phyloP scores from a whole-genome alignment of 2,329 filamentous ascomycete genomes.

The Paraconiothyrium brasiliense region DNA sequence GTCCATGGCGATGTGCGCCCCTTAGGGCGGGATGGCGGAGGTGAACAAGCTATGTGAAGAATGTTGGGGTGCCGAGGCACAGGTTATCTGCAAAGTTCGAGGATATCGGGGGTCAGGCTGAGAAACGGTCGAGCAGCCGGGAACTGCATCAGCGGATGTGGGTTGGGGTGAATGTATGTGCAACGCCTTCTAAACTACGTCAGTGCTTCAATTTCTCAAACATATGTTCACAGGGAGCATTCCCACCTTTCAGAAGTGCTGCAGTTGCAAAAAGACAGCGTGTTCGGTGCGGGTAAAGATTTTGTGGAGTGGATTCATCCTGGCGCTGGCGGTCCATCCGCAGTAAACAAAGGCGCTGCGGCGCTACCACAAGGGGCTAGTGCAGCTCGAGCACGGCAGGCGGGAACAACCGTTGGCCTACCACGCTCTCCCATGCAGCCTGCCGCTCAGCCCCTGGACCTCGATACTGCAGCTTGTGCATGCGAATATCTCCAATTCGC shows the following conservation, averaged over 20 bases:
- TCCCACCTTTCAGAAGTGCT: constrained; percentile 9
- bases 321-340: constrained; percentile 6
- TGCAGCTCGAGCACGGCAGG: neutral
- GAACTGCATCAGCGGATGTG: constrained; percentile 39
- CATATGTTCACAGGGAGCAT: constrained; percentile 11
- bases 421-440: constrained; percentile 24
- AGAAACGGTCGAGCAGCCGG: constrained; percentile 27
- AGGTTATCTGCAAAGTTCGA: constrained; percentile 19
- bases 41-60: constrained; percentile 21
- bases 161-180: constrained; percentile 22
- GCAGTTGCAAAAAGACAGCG: constrained; percentile 13
- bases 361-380: constrained; percentile 12
- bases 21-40: constrained; percentile 32
- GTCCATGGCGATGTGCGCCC: constrained; percentile 46
- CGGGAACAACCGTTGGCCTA: constrained; percentile 18
- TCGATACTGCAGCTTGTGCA: constrained; percentile 13
- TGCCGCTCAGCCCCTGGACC: constrained; percentile 21
- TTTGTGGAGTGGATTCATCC: constrained; percentile 10
- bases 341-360: constrained; percentile 18
- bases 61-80: constrained; percentile 21
- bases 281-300: constrained; percentile 13
- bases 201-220: neutral
- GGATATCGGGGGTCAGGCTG: constrained; percentile 9
- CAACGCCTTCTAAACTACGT: neutral
- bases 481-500: constrained; percentile 20